Percentiles rank a stretch among this genome's conserved stretches.
These are phyloP conservation scores for Suillus alpinus DNA, from an alignment of 768 basidiomycete species.

Conservation along the genomic window DNA sequence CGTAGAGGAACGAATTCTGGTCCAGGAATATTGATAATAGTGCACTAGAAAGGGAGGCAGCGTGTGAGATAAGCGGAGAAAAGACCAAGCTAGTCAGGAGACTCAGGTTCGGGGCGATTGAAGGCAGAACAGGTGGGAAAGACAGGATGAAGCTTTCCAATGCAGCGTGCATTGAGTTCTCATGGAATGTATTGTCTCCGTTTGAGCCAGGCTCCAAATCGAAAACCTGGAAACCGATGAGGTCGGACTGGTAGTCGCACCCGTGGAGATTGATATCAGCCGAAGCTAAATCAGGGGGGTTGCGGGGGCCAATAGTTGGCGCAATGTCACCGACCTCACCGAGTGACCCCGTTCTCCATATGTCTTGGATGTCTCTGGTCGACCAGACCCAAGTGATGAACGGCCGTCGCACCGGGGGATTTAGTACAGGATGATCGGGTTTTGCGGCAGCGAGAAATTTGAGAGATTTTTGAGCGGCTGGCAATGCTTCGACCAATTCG, in stretches of 20 bases:
- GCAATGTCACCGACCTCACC: conserved; percentile 8
- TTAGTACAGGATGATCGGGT: conserved; percentile 62
- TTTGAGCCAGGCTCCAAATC: conserved; percentile 63
- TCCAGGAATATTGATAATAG: conserved; percentile 68
- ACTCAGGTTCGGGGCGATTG: conserved; percentile 60
- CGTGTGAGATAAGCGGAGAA: conserved; percentile 56
- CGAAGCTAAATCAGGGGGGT: conserved; percentile 1
- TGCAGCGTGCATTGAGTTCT: conserved; percentile 16
- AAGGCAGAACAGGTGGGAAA: conserved; percentile 61
- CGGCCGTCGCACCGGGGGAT: conserved; percentile 17
- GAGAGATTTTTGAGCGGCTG: conserved; percentile 68
- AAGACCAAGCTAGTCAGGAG: conserved; percentile 65
- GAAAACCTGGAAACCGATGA: conserved; percentile 53
- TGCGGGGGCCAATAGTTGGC: conserved; percentile 9
- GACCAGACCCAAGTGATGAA: conserved; percentile 66
- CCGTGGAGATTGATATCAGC: background rate
- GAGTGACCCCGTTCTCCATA: conserved; percentile 34
- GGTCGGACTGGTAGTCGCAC: conserved; percentile 29
- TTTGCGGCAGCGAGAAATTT: conserved; percentile 60
- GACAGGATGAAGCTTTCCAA: conserved; percentile 48
- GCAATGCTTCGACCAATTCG: conserved; percentile 49
- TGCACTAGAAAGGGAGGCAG: conserved; percentile 60
- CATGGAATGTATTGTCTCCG: conserved; percentile 20
- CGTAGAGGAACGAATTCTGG: conserved; percentile 59
- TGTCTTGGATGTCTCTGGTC: conserved; percentile 45